These are phyloP conservation scores for Fagopyrum esculentum DNA, from an alignment of 148 eudicot genomes.

Conservation along the genomic window DNA sequence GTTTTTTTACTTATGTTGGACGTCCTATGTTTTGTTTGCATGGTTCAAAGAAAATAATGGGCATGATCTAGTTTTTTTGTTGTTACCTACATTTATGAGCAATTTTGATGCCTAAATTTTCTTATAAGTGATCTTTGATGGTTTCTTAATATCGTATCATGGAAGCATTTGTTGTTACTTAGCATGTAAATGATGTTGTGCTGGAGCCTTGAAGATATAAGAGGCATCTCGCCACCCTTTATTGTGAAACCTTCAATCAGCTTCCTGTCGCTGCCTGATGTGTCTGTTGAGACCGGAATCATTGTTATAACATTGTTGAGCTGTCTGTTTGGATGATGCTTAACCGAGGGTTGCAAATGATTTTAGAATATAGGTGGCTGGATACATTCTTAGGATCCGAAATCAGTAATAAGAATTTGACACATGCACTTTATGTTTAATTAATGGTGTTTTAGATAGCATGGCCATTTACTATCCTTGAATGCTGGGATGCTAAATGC, in stretches of 20 bases:
- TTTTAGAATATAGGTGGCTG: background rate
- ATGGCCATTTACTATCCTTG: background rate
- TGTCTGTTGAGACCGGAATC: background rate
- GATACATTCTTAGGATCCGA: background rate
- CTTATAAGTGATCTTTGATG: background rate
- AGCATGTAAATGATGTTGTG: background rate
- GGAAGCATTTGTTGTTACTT: background rate
- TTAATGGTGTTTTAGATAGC: background rate
- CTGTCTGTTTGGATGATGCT: background rate
- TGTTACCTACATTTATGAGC: background rate
- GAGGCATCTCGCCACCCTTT: background rate
- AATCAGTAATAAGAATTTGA: background rate
- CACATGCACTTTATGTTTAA: background rate
- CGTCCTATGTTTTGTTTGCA: background rate
- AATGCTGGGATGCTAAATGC: background rate
- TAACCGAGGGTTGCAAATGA: background rate
- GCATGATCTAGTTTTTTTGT: background rate
- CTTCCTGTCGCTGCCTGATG: background rate
- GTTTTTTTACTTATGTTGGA: background rate
- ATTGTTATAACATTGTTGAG: background rate
- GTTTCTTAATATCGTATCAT: background rate
- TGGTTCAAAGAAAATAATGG: background rate
- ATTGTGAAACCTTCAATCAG: background rate
- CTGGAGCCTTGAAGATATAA: background rate
- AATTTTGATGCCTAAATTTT: background rate